Conservation (phyloP, 116 monocot species). For the Thalassia testudinum region DNA sequence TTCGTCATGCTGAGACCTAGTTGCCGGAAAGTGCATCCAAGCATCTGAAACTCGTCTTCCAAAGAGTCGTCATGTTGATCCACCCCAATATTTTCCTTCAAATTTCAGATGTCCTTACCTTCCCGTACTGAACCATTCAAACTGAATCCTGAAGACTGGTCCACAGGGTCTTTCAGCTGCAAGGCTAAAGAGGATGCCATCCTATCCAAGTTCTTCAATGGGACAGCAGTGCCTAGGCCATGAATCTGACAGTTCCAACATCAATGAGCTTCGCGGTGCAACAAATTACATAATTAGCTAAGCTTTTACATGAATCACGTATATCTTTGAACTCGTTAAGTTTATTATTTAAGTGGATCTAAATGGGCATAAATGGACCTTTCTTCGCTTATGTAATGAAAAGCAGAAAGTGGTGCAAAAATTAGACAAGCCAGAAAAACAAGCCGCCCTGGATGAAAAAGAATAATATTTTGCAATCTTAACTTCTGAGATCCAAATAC, state of each 20-base stretch:
- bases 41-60: slow-evolving; percentile 26
- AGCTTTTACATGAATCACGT: too few relatives aligned
- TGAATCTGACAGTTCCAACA: slow-evolving; percentile 40
- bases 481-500: too few relatives aligned
- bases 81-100: slow-evolving; percentile 3
- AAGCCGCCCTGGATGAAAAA: too few relatives aligned
- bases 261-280: too few relatives aligned
- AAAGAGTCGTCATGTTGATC: slow-evolving; percentile 5
- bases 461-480: too few relatives aligned
- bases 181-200: slow-evolving; percentile 71
- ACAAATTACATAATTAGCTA: too few relatives aligned
- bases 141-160: background rate
- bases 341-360: too few relatives aligned
- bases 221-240: slow-evolving; percentile 85
- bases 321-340: too few relatives aligned
- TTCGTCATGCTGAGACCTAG: slow-evolving; percentile 82
- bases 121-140: background rate
- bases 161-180: slow-evolving; percentile 31
- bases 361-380: too few relatives aligned
- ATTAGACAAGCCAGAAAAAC: too few relatives aligned
- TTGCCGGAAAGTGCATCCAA: slow-evolving; percentile 43
- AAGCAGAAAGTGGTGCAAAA: too few relatives aligned
- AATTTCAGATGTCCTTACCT: background rate
- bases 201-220: slow-evolving; percentile 65
- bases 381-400: too few relatives aligned